These are phyloP conservation scores for Dioscorea dumetorum DNA, from an alignment of 106 monocot species.

Conservation along the genomic window DNA sequence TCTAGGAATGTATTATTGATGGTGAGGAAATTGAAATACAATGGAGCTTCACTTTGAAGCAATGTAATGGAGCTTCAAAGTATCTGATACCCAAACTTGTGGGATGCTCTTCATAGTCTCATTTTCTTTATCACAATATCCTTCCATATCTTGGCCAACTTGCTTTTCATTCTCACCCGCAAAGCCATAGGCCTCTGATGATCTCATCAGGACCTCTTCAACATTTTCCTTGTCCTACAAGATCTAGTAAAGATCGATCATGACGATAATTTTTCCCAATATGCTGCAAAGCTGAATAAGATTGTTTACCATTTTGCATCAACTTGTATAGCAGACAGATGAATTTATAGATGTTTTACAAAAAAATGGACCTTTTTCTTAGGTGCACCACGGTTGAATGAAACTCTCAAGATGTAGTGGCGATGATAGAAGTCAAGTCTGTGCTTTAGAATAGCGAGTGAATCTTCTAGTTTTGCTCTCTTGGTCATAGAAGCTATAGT, in stretches of 20 bases:
- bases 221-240: conserved; percentile 82
- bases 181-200: conserved; percentile 9
- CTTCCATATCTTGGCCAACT: conserved; percentile 4
- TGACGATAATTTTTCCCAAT: conserved; percentile 63
- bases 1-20: too few species aligned
- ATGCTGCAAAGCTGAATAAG: conserved; percentile 36
- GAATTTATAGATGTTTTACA: neutral
- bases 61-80: too few species aligned
- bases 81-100: too few species aligned
- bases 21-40: too few species aligned
- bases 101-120: neutral
- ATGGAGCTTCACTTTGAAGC: too few species aligned
- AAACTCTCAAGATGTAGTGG: too few species aligned
- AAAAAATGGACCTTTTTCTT: too few species aligned
- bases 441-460: too few species aligned
- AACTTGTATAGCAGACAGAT: neutral
- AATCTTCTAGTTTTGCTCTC: too few species aligned
- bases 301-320: neutral
- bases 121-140: neutral
- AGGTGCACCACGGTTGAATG: too few species aligned
- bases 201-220: conserved; percentile 3
- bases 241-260: conserved; percentile 58
- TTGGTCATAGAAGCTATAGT: too few species aligned
- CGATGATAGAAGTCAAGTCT: too few species aligned
- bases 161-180: conserved; percentile 8